Evolutionary conservation across 352 stramenopile genomes (phyloP).

Genomic region (Pythium insidiosum): DNA sequence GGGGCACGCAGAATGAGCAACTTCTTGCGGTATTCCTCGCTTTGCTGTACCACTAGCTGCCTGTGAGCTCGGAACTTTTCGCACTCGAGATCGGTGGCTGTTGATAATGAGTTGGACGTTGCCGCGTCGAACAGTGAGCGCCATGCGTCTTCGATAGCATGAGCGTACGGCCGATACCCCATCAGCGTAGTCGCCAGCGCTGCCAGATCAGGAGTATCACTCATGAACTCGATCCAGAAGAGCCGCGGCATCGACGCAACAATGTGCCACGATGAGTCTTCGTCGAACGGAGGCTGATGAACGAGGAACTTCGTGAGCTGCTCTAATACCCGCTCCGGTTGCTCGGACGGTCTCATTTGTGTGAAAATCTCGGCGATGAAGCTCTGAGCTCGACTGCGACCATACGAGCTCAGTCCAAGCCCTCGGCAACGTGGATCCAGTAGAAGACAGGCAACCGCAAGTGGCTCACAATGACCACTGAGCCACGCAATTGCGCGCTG

Average conservation of each 20-base stretch:
- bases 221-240: conserved; percentile 33
- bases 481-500: conserved; percentile 14
- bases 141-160: conserved; percentile 23
- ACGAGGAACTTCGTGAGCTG: conserved; percentile 30
- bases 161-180: conserved; percentile 18
- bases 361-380: conserved; percentile 14
- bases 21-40: no score
- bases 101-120: no score
- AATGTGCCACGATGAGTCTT: conserved; percentile 28
- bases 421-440: conserved; percentile 27
- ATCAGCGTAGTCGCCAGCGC: conserved; percentile 24
- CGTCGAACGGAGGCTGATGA: conserved; percentile 27
- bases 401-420: conserved; percentile 21
- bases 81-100: no score
- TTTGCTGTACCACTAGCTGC: no score
- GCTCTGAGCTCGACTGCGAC: conserved; percentile 18
- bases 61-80: no score
- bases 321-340: conserved; percentile 20
- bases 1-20: no score
- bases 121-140: no score
- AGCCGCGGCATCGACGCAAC: conserved; percentile 30
- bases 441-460: conserved; percentile 22
- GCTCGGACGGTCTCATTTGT: conserved; percentile 7
- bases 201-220: conserved; percentile 22
- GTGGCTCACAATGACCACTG: conserved; percentile 8